Conservation (phyloP, 805 yeast genomes). For the Candida silvatica region DNA sequence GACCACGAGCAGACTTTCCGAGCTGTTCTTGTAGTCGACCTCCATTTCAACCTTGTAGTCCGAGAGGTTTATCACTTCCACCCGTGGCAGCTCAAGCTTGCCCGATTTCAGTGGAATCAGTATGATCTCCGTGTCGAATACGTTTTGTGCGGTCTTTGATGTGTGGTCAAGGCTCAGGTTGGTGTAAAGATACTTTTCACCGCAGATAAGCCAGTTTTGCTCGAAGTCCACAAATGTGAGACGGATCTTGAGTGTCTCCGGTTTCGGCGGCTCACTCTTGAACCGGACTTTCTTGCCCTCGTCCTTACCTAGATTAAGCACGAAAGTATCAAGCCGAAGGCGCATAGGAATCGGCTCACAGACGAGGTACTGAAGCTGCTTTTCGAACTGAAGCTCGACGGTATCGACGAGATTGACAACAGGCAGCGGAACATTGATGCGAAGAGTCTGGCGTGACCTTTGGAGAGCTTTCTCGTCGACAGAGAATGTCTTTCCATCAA, state of each 20-base stretch:
- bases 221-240: slow-evolving; percentile 33
- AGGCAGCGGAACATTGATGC: slow-evolving; percentile 57
- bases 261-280: slow-evolving; percentile 7
- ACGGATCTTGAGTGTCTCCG: slow-evolving; percentile 12
- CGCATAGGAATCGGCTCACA: slow-evolving; percentile 53
- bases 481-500: slow-evolving; percentile 4
- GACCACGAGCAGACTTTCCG: slow-evolving; percentile 61
- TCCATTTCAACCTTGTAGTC: slow-evolving; percentile 40
- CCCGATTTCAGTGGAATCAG: slow-evolving; percentile 77
- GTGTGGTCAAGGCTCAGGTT: slow-evolving; percentile 14
- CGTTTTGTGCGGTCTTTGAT: slow-evolving; percentile 4
- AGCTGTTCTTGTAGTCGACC: slow-evolving; percentile 56
- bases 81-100: slow-evolving; percentile 55
- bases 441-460: slow-evolving; percentile 7
- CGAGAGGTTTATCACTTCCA: slow-evolving; percentile 32
- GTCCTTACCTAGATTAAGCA: slow-evolving; percentile 10
- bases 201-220: slow-evolving; percentile 69
- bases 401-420: slow-evolving; percentile 50
- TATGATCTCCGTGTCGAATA: slow-evolving; percentile 29
- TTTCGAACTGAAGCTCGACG: slow-evolving; percentile 35
- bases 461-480: slow-evolving; percentile 1
- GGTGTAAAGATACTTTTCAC: slow-evolving; percentile 46
- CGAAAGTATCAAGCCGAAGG: slow-evolving; percentile 27
- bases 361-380: slow-evolving; percentile 38
- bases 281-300: slow-evolving; percentile 24